Conservation (phyloP, 75 land plant genomes). For the Chamaecyparis obtusa region DNA sequence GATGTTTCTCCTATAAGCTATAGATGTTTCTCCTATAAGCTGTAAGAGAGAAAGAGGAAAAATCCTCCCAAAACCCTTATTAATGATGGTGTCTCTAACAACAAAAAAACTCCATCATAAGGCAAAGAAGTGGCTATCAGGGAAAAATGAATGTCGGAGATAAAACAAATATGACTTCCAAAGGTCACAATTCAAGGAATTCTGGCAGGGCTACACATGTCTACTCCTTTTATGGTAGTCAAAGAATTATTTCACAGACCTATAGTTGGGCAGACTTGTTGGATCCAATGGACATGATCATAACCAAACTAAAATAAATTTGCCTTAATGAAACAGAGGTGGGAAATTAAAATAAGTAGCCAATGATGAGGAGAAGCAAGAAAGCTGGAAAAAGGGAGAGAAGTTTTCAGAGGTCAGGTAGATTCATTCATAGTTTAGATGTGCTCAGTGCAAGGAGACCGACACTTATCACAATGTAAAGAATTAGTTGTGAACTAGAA, state of each 20-base stretch:
- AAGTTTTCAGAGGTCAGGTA: constrained; percentile 53
- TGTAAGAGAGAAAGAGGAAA: no score
- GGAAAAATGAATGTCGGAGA: not conserved
- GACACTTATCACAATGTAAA: constrained; percentile 90
- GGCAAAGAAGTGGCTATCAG: not conserved
- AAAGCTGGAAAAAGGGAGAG: constrained; percentile 81
- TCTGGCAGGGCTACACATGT: not conserved
- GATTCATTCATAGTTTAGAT: constrained; percentile 85
- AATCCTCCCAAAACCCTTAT: no score
- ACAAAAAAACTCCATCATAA: no score
- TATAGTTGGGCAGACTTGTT: not conserved
- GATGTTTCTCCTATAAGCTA: no score
- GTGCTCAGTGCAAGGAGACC: constrained; percentile 96
- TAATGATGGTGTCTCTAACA: no score
- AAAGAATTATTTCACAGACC: constrained; percentile 6
- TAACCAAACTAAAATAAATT: constrained; percentile 14
- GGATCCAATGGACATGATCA: not conserved
- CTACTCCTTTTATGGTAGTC: not conserved
- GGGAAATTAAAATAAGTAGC: constrained; percentile 19
- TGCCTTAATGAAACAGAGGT: not conserved
- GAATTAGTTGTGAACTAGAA: constrained; percentile 96
- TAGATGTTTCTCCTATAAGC: no score
- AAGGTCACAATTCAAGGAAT: not conserved
- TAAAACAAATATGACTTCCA: not conserved
- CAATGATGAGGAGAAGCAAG: constrained; percentile 44